Evolutionary conservation across 164 flowering plant species (phyloP).

Genomic region (Magnolia sinica): DNA sequence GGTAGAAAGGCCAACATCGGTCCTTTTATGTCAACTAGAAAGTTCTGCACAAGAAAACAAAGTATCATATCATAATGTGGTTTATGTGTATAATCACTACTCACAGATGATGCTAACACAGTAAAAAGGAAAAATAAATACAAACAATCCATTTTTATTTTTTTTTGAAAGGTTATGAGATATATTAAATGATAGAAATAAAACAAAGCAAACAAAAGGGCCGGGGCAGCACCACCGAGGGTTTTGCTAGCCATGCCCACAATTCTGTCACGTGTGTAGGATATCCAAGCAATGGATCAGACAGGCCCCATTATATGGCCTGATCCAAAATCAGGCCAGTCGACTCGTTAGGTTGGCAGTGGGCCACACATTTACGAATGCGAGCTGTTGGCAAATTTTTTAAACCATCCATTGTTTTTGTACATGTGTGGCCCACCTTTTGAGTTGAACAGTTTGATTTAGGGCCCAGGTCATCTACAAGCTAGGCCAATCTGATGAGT

Average conservation of each 20-base stretch:
- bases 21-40: constrained; percentile 89
- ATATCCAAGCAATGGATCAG: background rate
- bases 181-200: too few relatives aligned
- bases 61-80: constrained; percentile 3
- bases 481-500: too few relatives aligned
- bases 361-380: background rate
- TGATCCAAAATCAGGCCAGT: background rate
- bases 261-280: background rate
- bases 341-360: background rate
- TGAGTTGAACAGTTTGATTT: background rate
- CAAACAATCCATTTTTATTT: background rate
- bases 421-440: too few relatives aligned
- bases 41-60: constrained; percentile 51
- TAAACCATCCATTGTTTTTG: background rate
- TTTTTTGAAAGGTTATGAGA: too few relatives aligned
- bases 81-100: background rate
- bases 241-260: background rate
- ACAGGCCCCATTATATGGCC: background rate
- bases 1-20: constrained; percentile 81
- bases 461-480: background rate
- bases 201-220: too few relatives aligned
- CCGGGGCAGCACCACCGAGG: too few relatives aligned
- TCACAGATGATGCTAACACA: background rate
- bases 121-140: background rate
- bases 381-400: background rate